Evolutionary conservation across 371 early-diverging fungal genomes (phyloP), one percentile per base, ranked within the genome.

Genomic region (Mortierella sp.): DNA sequence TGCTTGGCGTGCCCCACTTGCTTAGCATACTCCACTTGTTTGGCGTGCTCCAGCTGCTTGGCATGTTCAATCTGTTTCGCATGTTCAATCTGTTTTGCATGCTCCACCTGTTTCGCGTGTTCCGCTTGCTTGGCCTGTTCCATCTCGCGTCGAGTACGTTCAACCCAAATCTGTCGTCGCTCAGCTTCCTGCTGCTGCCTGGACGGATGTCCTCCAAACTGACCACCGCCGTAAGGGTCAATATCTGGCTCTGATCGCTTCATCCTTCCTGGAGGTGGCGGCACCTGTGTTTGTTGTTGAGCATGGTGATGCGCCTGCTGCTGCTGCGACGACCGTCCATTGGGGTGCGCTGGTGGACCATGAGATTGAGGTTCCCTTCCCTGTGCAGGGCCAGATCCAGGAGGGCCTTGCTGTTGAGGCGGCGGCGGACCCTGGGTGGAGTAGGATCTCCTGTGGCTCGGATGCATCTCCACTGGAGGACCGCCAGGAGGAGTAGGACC

Each of bases 121-220:
- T 75, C 69, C 31, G 64, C 67, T 21, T 77, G 77, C 57, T 64
- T 69, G 4, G 46, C 61, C 46, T 80, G 80, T 6, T 80, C 80
- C 72, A 75, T 76, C 51, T 80, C 80, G 55, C 80, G 76, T 0
- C 80, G 72, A 14, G 54, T 76, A 19, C 73, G 54, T 0, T 75
- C 75, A 34, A 57, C 34, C 75, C 61, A 28, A 13, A 61, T 55
- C 61, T 59, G 70, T 43, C 71, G 79, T 21, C 71, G 74, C 59
- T 74, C 79, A 51, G 70, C 48, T 31, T 79, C 79, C n/a, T 73
- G 72, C 19, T 75, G 73, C n/a, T 71, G 80, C 10, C 59, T 70
- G 4, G 54, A 34, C 46, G 44, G 78, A n/a, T 51, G 69, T 28
- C n/a, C 48, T 19, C 31, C 67, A 19, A 43, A 46, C 10, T 34